Evolutionary conservation across 768 basidiomycete species (phyloP), one percentile per base, ranked within the genome.

Genomic region (Calocybe indica): DNA sequence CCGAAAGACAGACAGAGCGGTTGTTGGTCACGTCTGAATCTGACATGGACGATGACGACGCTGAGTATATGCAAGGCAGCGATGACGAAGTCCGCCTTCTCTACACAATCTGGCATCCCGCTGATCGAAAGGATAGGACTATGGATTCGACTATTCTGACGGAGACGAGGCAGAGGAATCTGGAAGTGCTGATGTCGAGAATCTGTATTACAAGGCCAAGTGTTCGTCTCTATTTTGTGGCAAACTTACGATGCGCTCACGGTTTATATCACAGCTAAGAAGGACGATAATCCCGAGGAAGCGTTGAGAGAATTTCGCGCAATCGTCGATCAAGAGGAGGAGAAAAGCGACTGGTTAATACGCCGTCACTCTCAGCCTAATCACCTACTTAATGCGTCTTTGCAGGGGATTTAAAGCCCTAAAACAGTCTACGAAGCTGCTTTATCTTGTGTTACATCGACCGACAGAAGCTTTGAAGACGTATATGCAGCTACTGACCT

Each of bases 151-250:
- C 66, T 99, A 97, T 67, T 94, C 93, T 37, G 94, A 92, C 65
- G 85, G 80, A 43, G 91, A 88, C 33, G 88, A 88, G 29, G 88
- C 78, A 29, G 82, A 90, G 47, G 88, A 88, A 56, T 76, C 81
- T 1, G 87, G 79, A 42, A 88, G 81, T 45, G 88, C 82, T 22
- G 94, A 96, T 67, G 82, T 96, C 39, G 96, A 99, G 71, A 99
- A 99, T 62, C 82, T 93, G 80, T 99, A 99, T 69, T 98, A 98
- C 65, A 88, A 85, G 42, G 96, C 96, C 8, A 99, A 99, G 67
- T 84, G 95, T 97, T 55, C 44, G 85, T 66, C 8, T 12, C 28
- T 4, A 35, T 47, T 22, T 50, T 37, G 4, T 37, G 32, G 45
- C 39, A 44, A 37, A 39, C 31, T 13, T 33, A 13, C 34, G 14